Conservation (phyloP, 495 filamentous ascomycete genomes). For the Podospora didyma region DNA sequence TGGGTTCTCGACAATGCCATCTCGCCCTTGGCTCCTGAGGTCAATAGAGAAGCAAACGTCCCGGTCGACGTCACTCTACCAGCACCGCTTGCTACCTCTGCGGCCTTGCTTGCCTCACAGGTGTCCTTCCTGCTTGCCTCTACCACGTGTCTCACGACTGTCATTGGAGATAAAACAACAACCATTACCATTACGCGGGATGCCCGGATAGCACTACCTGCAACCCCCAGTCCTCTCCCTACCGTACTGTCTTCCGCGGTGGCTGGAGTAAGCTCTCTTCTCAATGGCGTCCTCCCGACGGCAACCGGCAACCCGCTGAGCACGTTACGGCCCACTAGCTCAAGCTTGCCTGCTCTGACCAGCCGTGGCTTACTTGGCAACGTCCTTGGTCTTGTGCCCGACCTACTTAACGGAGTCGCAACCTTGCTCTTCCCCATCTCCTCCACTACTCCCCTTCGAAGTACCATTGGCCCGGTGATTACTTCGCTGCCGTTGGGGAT, state of each 20-base stretch:
- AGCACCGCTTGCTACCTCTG: background rate
- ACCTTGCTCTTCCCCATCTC: background rate
- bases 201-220: background rate
- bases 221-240: background rate
- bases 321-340: too few species aligned
- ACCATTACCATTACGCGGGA: background rate
- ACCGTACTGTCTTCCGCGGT: background rate
- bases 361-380: too few species aligned
- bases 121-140: background rate
- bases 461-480: background rate
- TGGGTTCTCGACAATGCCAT: background rate
- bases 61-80: background rate
- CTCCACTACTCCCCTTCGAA: background rate
- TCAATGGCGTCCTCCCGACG: background rate
- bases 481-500: too few species aligned
- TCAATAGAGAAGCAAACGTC: background rate
- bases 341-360: too few species aligned
- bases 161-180: background rate
- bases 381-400: too few species aligned
- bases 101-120: background rate
- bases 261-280: background rate
- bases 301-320: too few species aligned
- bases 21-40: background rate
- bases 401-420: background rate
- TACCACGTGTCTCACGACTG: background rate